Percentiles rank a stretch among this genome's conserved stretches.
These are phyloP conservation scores for Nemophila menziesii DNA, from an alignment of 257 asterid species.

Conservation along the genomic window DNA sequence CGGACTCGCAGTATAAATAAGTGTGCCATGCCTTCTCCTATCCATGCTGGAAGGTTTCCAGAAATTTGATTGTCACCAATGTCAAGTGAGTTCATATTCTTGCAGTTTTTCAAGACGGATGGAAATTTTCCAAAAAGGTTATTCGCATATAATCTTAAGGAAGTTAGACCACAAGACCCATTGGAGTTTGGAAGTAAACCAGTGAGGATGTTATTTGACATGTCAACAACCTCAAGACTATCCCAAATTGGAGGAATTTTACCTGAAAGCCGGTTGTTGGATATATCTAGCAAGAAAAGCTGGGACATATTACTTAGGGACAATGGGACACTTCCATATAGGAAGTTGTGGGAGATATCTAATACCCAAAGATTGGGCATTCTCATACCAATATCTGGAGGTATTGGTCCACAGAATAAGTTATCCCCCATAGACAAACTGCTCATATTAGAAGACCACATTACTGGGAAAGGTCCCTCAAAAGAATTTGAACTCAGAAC, in stretches of 20 bases:
- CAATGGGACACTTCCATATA: constrained; percentile 22
- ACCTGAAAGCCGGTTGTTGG: constrained; percentile 19
- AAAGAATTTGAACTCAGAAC: constrained; percentile 17
- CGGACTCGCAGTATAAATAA: constrained; percentile 19
- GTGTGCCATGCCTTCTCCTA: constrained; percentile 15
- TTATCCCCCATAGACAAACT: constrained; percentile 20
- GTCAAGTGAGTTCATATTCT: constrained; percentile 16
- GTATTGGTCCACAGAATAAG: constrained; percentile 26
- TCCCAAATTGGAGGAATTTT: constrained; percentile 20
- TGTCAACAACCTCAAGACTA: constrained; percentile 17
- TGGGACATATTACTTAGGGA: constrained; percentile 14
- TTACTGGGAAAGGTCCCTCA: constrained; percentile 26
- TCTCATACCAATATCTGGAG: constrained; percentile 18
- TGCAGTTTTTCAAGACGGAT: constrained; percentile 18
- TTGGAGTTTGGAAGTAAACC: constrained; percentile 22
- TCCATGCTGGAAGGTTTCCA: constrained; percentile 25
- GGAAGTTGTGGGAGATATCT: constrained; percentile 20
- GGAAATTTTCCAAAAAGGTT: constrained; percentile 23
- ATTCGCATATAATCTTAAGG: constrained; percentile 18
- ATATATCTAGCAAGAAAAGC: constrained; percentile 14
- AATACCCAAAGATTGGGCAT: constrained; percentile 12
- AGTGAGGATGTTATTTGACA: constrained; percentile 20
- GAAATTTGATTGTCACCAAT: constrained; percentile 25
- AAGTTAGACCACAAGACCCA: constrained; percentile 12
- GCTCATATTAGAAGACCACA: constrained; percentile 22